Evolutionary conservation across 1,139 yeast genomes (phyloP).

Genomic region (Yamadazyma oceani): DNA sequence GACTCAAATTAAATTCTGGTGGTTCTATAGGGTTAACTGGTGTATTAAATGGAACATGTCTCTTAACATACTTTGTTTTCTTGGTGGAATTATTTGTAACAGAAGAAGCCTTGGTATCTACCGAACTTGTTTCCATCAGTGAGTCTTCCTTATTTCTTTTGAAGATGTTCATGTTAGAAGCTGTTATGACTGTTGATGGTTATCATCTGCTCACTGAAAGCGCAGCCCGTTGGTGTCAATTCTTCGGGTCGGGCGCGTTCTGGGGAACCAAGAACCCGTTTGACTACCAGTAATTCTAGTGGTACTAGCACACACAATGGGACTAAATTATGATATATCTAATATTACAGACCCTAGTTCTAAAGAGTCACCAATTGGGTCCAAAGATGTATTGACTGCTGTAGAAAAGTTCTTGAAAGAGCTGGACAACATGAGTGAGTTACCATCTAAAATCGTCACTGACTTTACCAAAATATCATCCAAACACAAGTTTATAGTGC

Average conservation of each 20-base stretch:
- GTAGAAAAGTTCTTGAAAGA: slow-evolving; percentile 7
- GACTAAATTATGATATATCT: neutral
- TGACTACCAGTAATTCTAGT: too few species aligned
- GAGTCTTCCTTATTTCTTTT: slow-evolving; percentile 14
- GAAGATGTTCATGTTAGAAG: slow-evolving; percentile 19
- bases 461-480: slow-evolving; percentile 32
- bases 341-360: slow-evolving; percentile 12
- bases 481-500: slow-evolving; percentile 37
- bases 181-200: neutral
- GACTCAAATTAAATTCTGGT: slow-evolving; percentile 29
- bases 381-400: slow-evolving; percentile 8
- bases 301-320: neutral
- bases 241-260: neutral
- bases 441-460: slow-evolving; percentile 18
- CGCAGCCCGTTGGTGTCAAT: too few species aligned
- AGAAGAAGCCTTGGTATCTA: slow-evolving; percentile 12
- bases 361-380: slow-evolving; percentile 17
- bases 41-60: slow-evolving; percentile 41
- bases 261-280: too few species aligned
- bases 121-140: slow-evolving; percentile 8
- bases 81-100: slow-evolving; percentile 19
- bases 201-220: too few species aligned
- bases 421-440: slow-evolving; percentile 4
- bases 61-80: slow-evolving; percentile 25
- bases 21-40: slow-evolving; percentile 38